Evolutionary conservation across 805 yeast genomes (phyloP).

Genomic region (Wickerhamiella sergipiensis): DNA sequence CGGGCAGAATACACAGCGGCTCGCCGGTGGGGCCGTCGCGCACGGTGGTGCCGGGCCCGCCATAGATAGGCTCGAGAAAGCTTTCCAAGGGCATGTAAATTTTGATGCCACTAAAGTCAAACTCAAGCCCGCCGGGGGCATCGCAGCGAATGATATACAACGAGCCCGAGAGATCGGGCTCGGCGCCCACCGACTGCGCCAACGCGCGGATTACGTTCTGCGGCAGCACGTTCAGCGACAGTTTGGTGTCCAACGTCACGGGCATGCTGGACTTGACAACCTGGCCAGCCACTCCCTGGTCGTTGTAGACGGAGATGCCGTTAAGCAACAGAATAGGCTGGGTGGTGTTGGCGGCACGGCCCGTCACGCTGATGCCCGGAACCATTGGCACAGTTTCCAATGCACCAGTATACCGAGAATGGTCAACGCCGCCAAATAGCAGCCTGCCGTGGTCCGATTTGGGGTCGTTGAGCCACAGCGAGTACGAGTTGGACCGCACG

Average conservation of each 20-base stretch:
- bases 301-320: constrained; percentile 3
- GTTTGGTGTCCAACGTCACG: constrained; percentile 39
- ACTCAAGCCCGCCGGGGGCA: constrained; percentile 23
- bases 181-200: constrained; percentile 25
- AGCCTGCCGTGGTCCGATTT: constrained; percentile 26
- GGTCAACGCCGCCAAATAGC: constrained; percentile 34
- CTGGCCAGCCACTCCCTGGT: background rate
- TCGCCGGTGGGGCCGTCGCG: constrained; percentile 16
- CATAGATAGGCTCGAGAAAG: constrained; percentile 10
- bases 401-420: constrained; percentile 29
- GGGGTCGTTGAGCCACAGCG: constrained; percentile 31
- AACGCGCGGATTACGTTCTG: constrained; percentile 18
- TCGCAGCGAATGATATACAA: constrained; percentile 31
- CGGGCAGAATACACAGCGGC: constrained; percentile 19
- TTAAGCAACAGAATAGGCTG: constrained; percentile 6
- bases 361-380: constrained; percentile 19
- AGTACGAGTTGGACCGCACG: constrained; percentile 32
- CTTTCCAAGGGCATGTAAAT: constrained; percentile 33
- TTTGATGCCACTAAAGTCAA: constrained; percentile 38
- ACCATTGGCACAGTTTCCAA: constrained; percentile 24
- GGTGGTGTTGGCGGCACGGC: background rate
- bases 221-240: constrained; percentile 35
- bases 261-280: constrained; percentile 8
- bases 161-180: constrained; percentile 23
- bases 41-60: constrained; percentile 8